A percentile compares a stretch with the other conserved stretches of the same genome.
phyloP scores from a whole-genome alignment of 768 basidiomycete species.

The Tulasnella sp. region DNA sequence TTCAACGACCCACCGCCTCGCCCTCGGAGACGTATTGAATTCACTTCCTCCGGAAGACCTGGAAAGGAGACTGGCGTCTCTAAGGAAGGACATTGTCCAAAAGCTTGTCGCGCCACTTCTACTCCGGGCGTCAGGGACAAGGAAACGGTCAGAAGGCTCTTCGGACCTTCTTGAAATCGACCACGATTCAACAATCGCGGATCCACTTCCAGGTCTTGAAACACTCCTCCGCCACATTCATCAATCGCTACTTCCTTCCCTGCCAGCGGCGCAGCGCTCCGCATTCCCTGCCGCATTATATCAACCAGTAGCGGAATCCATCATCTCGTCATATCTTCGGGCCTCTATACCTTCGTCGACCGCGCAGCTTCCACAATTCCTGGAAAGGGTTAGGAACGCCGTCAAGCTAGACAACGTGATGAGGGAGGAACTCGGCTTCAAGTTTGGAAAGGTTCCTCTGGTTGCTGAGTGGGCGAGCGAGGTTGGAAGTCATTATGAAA shows the following conservation, averaged over 20 bases:
- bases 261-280: constrained; percentile 43
- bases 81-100: constrained; percentile 25
- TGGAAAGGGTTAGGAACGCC: constrained; percentile 49
- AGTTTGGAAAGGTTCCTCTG: constrained; percentile 38
- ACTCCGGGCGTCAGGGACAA: background rate
- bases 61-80: constrained; percentile 14
- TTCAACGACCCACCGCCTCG: background rate
- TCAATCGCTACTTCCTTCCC: constrained; percentile 41
- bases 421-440: constrained; percentile 42
- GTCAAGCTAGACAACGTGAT: constrained; percentile 56
- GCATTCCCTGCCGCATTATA: constrained; percentile 43
- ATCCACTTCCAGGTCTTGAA: constrained; percentile 48
- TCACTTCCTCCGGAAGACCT: constrained; percentile 20
- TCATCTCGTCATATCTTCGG: constrained; percentile 60
- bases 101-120: constrained; percentile 27
- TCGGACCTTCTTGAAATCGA: constrained; percentile 22
- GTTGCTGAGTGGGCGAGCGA: constrained; percentile 64
- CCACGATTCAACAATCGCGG: constrained; percentile 37
- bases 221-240: constrained; percentile 50
- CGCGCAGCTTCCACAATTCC: constrained; percentile 50
- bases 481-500: constrained; percentile 69
- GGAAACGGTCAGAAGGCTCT: background rate
- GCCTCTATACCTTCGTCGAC: constrained; percentile 64
- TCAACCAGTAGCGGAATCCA: constrained; percentile 50
- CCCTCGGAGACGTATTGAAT: constrained; percentile 10